Percentiles rank a stretch among this genome's conserved stretches.
phyloP scores from a whole-genome alignment of 805 yeast genomes.

The Candida fluviatilis region DNA sequence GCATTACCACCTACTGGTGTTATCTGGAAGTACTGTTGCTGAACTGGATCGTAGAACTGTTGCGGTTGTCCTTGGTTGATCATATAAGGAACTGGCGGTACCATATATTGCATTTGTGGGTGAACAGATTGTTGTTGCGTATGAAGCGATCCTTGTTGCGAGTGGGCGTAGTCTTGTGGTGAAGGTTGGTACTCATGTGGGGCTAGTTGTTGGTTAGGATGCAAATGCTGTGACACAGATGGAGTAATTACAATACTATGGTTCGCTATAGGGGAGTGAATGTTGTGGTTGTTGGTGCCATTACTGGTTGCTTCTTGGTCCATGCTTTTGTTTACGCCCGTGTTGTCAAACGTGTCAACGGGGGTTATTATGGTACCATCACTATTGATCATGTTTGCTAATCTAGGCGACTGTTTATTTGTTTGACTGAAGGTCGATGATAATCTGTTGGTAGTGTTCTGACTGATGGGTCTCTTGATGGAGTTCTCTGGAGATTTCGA shows the following conservation, averaged over 20 bases:
- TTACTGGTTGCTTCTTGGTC: neutral
- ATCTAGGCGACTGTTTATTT: conserved; percentile 32
- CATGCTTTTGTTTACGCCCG: neutral
- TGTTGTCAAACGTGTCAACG: conserved; percentile 22
- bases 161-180: conserved; percentile 2
- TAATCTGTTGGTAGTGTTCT: conserved; percentile 24
- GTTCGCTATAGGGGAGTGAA: neutral
- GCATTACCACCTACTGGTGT: conserved; percentile 28
- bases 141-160: conserved; percentile 5
- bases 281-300: neutral
- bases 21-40: conserved; percentile 39
- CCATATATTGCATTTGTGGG: conserved; percentile 2
- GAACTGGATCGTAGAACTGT: conserved; percentile 41
- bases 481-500: conserved; percentile 5
- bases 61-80: conserved; percentile 26
- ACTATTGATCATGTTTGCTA: conserved; percentile 40
- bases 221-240: neutral
- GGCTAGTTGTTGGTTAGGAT: conserved; percentile 3
- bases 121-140: conserved; percentile 10
- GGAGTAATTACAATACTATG: neutral
- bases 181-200: conserved; percentile 2
- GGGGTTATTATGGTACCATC: conserved; percentile 44
- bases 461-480: conserved; percentile 17
- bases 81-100: conserved; percentile 7
- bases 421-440: conserved; percentile 37